Conservation (phyloP, 305 asterid genomes). For the Fraxinus platypoda region DNA sequence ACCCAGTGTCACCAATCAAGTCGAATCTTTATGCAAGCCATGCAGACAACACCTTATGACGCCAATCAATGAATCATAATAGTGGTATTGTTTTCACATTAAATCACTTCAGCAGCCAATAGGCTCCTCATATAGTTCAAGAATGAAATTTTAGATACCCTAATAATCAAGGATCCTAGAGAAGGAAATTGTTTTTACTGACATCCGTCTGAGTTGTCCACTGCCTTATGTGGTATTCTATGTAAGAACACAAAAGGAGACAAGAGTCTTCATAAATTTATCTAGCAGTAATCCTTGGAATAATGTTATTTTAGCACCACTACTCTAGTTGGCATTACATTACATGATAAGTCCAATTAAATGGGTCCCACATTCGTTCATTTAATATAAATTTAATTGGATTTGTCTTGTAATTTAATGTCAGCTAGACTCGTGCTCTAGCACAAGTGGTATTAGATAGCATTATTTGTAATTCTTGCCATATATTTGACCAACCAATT, state of each 20-base stretch:
- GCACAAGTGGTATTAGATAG: not conserved
- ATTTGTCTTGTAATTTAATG: not conserved
- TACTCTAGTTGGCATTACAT: not conserved
- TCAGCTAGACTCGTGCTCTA: not conserved
- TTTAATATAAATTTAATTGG: not conserved
- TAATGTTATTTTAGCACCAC: not conserved
- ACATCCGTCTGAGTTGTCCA: not conserved
- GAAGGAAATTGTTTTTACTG: not conserved
- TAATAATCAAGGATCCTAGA: not conserved
- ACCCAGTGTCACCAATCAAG: not conserved
- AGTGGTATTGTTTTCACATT: not conserved
- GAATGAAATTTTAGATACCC: not conserved
- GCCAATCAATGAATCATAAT: not conserved
- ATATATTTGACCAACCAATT: not conserved
- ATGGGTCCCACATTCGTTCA: not conserved
- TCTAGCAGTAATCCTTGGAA: not conserved
- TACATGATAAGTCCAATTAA: not conserved
- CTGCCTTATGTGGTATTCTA: not conserved
- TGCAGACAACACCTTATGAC: not conserved
- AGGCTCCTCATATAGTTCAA: not conserved
- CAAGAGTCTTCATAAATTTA: not conserved
- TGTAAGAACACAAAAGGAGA: slow-evolving; percentile 9
- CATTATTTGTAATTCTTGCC: not conserved
- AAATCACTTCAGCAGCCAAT: not conserved
- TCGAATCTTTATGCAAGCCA: not conserved